phyloP scores from a whole-genome alignment of 495 filamentous ascomycete genomes.

The Hypoxylon crocopeplum region DNA sequence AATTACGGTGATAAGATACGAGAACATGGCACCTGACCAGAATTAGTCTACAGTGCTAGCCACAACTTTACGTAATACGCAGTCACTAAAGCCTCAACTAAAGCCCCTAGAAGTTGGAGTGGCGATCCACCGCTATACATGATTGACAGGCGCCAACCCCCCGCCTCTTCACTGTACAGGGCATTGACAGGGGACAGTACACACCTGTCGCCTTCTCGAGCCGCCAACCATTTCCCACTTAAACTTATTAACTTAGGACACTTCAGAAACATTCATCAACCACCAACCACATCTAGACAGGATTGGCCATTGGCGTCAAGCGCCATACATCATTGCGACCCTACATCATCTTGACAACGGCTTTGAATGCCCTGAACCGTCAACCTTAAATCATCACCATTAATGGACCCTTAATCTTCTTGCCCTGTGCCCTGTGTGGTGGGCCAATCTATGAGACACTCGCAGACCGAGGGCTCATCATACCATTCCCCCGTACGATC shows the following conservation, averaged over 20 bases:
- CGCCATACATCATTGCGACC: slow-evolving; percentile 22
- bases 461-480: slow-evolving; percentile 18
- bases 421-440: background rate
- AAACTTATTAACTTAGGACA: slow-evolving; percentile 18
- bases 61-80: slow-evolving; percentile 4
- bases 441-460: slow-evolving; percentile 19
- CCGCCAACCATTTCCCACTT: slow-evolving; percentile 6
- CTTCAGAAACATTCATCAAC: slow-evolving; percentile 3
- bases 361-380: slow-evolving; percentile 10
- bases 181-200: slow-evolving; percentile 4
- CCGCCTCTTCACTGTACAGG: slow-evolving; percentile 6
- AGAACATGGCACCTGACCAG: background rate
- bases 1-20: too few species aligned
- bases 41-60: background rate
- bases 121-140: too few species aligned
- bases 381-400: slow-evolving; percentile 21
- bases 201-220: background rate
- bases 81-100: background rate
- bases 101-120: too few species aligned
- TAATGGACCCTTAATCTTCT: slow-evolving; percentile 19
- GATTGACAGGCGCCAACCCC: too few species aligned
- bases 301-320: slow-evolving; percentile 23
- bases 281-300: slow-evolving; percentile 6
- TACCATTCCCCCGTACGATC: slow-evolving; percentile 27
- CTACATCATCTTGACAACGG: slow-evolving; percentile 22